Evolutionary conservation across 1,284 basidiomycete genomes (phyloP).

Genomic region (Puccinia polysora): DNA sequence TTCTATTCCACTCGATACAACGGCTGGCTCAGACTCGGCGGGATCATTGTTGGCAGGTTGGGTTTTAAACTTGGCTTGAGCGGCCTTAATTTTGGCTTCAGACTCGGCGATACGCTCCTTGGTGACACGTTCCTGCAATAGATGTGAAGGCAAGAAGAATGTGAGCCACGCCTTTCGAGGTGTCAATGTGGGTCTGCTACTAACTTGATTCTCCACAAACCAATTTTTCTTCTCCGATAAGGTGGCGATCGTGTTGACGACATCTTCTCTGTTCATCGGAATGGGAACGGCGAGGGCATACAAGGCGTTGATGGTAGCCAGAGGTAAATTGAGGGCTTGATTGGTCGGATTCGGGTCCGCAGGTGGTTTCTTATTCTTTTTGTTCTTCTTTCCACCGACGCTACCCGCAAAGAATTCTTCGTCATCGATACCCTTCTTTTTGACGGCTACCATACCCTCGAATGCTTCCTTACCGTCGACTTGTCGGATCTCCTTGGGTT

Average conservation of each 20-base stretch:
- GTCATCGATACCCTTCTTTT: slow-evolving; percentile 80
- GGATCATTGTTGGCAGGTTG: slow-evolving; percentile 65
- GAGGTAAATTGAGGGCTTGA: slow-evolving; percentile 67
- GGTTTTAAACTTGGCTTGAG: slow-evolving; percentile 46
- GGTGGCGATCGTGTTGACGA: slow-evolving; percentile 79
- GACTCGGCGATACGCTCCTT: slow-evolving; percentile 57
- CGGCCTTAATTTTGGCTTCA: slow-evolving; percentile 55
- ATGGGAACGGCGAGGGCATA: slow-evolving; percentile 84
- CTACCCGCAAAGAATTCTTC: slow-evolving; percentile 80
- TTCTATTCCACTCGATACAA: too few relatives aligned
- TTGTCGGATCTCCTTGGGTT: slow-evolving; percentile 66
- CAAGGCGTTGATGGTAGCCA: slow-evolving; percentile 79
- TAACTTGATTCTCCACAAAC: slow-evolving; percentile 67
- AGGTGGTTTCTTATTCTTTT: slow-evolving; percentile 57
- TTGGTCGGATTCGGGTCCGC: slow-evolving; percentile 53
- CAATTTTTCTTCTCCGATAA: slow-evolving; percentile 90
- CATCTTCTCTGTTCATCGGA: slow-evolving; percentile 71
- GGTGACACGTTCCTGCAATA: slow-evolving; percentile 9
- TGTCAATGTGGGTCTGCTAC: slow-evolving; percentile 61
- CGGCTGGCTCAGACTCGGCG: slow-evolving; percentile 69
- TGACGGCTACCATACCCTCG: slow-evolving; percentile 66
- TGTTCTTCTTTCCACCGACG: slow-evolving; percentile 68
- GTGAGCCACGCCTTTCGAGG: not conserved
- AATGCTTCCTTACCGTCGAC: slow-evolving; percentile 65
- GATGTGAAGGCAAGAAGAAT: not conserved